phyloP scores from a whole-genome alignment of 345 rosid genomes.

The Viola odorata region DNA sequence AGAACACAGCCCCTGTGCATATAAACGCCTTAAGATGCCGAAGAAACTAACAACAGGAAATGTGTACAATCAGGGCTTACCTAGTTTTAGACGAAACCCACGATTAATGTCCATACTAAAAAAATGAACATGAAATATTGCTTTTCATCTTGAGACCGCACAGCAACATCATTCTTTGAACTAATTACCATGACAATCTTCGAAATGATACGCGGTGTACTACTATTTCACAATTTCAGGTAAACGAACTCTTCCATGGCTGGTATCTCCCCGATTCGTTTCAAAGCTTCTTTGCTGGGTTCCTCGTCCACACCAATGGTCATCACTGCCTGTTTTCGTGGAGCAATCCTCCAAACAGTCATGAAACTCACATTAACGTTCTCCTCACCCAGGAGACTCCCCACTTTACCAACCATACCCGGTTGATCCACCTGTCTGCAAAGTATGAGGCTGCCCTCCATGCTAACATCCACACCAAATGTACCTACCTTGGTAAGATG shows the following conservation, averaged over 20 bases:
- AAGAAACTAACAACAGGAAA: background rate
- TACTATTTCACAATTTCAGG: slow-evolving; percentile 20
- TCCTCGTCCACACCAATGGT: slow-evolving; percentile 25
- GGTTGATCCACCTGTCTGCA: slow-evolving; percentile 26
- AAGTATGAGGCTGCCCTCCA: slow-evolving; percentile 23
- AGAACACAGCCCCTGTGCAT: too few relatives aligned
- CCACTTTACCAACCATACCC: slow-evolving; percentile 22
- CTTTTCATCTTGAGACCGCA: too few relatives aligned
- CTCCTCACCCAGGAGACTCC: slow-evolving; percentile 21
- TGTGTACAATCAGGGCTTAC: background rate
- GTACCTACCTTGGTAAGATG: slow-evolving; percentile 23
- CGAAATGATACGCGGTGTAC: background rate
- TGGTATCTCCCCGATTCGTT: slow-evolving; percentile 12
- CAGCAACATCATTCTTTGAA: background rate
- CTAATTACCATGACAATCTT: background rate
- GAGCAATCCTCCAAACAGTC: slow-evolving; percentile 23
- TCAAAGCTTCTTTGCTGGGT: slow-evolving; percentile 15
- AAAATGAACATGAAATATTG: too few relatives aligned
- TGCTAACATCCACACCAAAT: slow-evolving; percentile 20
- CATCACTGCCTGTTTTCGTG: slow-evolving; percentile 21
- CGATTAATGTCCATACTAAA: background rate
- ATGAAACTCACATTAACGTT: slow-evolving; percentile 26
- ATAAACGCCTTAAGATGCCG: too few relatives aligned
- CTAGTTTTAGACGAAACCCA: background rate
- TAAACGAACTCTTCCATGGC: slow-evolving; percentile 22